Evolutionary conservation across 176 grass and related monocot genomes (phyloP).

Genomic region (Dendrocalamus sinicus): DNA sequence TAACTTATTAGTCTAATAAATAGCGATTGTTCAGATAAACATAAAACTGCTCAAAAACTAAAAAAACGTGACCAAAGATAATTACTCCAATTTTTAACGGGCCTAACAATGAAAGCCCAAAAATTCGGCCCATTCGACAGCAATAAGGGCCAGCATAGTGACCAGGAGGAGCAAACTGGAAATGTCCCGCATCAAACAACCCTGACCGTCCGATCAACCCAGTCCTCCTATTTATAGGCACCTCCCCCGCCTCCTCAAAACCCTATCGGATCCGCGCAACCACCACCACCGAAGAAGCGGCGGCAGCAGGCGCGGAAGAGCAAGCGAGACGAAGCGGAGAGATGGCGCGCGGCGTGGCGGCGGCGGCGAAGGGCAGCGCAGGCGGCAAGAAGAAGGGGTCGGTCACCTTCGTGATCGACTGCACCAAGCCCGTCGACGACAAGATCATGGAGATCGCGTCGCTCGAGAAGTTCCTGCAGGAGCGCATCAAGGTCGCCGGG

Average conservation of each 20-base stretch:
- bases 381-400: conserved; percentile 86
- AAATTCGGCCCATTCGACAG: neutral
- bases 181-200: neutral
- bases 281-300: conserved; percentile 9
- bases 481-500: conserved; percentile 86
- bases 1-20: too few species aligned
- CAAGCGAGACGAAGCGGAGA: neutral
- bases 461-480: conserved; percentile 95
- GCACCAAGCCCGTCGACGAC: conserved; percentile 89
- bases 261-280: conserved; percentile 48
- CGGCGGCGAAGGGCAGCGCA: conserved; percentile 50
- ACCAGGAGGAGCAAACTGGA: too few species aligned
- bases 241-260: conserved; percentile 17
- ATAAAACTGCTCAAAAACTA: too few species aligned
- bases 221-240: conserved; percentile 50
- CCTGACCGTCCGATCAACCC: conserved; percentile 32
- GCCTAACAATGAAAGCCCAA: too few species aligned
- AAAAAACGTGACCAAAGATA: too few species aligned
- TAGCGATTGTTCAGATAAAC: too few species aligned
- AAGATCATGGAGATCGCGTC: conserved; percentile 98
- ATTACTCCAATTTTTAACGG: too few species aligned
- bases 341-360: conserved; percentile 58
- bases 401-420: conserved; percentile 77
- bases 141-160: neutral
- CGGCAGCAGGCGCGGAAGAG: neutral